A percentile compares a stretch with the other conserved stretches of the same genome.
Conservation (phyloP, 768 basidiomycete genomes). For the Trametes sanguinea region DNA sequence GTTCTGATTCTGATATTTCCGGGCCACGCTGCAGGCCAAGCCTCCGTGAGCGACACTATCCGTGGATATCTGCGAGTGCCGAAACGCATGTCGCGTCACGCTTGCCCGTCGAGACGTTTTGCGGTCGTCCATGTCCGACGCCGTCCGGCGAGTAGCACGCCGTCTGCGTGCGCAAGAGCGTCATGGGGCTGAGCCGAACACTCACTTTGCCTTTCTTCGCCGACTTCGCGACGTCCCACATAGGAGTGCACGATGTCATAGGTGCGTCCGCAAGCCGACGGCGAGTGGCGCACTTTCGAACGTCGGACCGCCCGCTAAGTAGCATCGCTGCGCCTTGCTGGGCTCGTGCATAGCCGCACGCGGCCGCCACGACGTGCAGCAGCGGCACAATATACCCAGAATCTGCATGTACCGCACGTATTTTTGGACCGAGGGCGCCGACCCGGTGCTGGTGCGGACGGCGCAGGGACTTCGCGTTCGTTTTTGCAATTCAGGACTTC, state of each 20-base stretch:
- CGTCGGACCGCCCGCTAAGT: too few species aligned
- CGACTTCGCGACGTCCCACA: neutral
- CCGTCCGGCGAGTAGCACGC: neutral
- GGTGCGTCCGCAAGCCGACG: neutral
- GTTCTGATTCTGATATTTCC: conserved; percentile 3
- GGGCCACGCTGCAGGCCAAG: neutral
- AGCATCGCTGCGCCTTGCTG: too few species aligned
- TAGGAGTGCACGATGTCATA: neutral
- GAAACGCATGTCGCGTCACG: too few species aligned
- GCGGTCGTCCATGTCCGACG: neutral
- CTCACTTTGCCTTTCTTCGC: neutral
- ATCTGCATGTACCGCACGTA: neutral
- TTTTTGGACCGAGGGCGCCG: conserved; percentile 1
- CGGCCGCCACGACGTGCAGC: neutral
- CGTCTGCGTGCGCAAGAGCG: neutral
- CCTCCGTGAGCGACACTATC: too few species aligned
- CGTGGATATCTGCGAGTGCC: too few species aligned
- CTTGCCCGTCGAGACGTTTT: neutral
- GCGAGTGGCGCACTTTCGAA: too few species aligned
- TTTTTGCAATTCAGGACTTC: neutral
- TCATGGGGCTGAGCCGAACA: neutral
- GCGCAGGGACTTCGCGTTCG: neutral
- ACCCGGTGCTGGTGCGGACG: too few species aligned
- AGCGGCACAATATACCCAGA: too few species aligned
- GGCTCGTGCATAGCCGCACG: neutral